phyloP scores from a whole-genome alignment of 805 yeast species.

The Hyphopichia homilentoma region DNA sequence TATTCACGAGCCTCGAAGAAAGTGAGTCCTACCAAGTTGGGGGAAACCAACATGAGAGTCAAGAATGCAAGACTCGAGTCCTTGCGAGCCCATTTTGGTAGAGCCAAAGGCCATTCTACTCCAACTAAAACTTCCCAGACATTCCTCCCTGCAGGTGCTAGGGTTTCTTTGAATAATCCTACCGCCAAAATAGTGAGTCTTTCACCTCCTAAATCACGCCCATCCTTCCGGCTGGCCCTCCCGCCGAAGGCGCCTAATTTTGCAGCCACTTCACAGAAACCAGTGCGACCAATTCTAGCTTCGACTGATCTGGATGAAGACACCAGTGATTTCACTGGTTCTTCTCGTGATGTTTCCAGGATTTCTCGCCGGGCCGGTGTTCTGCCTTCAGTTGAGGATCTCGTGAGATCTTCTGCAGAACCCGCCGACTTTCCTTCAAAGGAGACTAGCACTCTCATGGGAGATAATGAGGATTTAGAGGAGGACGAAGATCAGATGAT shows the following conservation, averaged over 20 bases:
- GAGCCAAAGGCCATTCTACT: conserved; percentile 11
- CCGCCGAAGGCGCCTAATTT: conserved; percentile 24
- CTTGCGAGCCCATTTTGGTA: conserved; percentile 28
- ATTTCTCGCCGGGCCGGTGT: no score
- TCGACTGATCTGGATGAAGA: no score
- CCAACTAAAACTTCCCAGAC: conserved; percentile 1
- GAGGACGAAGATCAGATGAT: conserved; percentile 15
- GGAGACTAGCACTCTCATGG: conserved; percentile 1
- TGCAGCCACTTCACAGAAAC: no score
- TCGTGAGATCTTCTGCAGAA: not conserved
- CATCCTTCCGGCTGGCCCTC: conserved; percentile 4
- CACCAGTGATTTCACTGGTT: conserved; percentile 12
- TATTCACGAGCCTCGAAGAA: conserved; percentile 22
- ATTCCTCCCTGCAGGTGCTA: not conserved
- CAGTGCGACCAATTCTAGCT: no score
- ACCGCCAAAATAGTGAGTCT: not conserved
- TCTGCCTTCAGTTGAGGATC: not conserved
- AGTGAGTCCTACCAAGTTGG: conserved; percentile 33
- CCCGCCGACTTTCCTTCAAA: not conserved
- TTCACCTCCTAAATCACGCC: conserved; percentile 8
- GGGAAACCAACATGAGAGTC: conserved; percentile 36
- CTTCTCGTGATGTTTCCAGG: not conserved
- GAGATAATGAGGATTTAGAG: no score
- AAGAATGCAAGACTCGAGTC: conserved; percentile 32
- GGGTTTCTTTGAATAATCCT: not conserved